Conservation (phyloP, 2,329 filamentous ascomycete genomes). For the Aspergillus sp. region DNA sequence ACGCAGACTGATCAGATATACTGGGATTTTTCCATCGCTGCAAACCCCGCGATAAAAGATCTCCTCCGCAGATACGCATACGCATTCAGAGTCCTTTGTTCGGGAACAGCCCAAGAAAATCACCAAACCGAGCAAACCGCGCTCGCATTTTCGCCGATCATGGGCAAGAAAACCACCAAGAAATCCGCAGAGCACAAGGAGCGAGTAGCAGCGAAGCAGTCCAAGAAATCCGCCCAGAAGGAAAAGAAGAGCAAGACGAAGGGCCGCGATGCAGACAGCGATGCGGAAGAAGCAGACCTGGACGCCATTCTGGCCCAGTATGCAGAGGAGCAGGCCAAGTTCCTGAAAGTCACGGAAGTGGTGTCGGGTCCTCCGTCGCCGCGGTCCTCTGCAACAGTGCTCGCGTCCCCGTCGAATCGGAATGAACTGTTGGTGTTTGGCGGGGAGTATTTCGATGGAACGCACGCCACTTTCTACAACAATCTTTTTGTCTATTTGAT, state of each 20-base stretch:
- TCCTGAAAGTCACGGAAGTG: slow-evolving; percentile 84
- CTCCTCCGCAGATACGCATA: too few species aligned
- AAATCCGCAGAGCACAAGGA: slow-evolving; percentile 50
- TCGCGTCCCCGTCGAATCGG: slow-evolving; percentile 75
- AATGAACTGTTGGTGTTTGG: slow-evolving; percentile 89
- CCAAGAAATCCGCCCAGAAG: slow-evolving; percentile 64
- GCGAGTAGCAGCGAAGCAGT: slow-evolving; percentile 61
- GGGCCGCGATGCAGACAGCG: slow-evolving; percentile 63
- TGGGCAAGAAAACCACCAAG: slow-evolving; percentile 50
- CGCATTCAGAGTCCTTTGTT: too few species aligned
- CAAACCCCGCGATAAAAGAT: too few species aligned
- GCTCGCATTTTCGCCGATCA: too few species aligned
- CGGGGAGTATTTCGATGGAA: slow-evolving; percentile 92
- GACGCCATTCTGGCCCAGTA: slow-evolving; percentile 91
- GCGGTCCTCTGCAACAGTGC: slow-evolving; percentile 68
- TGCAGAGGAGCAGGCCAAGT: slow-evolving; percentile 83
- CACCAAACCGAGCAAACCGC: too few species aligned
- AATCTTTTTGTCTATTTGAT: slow-evolving; percentile 63
- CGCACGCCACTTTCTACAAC: slow-evolving; percentile 63
- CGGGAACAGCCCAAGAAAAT: too few species aligned
- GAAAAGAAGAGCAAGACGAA: slow-evolving; percentile 74
- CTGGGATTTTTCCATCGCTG: too few species aligned
- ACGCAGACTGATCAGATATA: too few species aligned
- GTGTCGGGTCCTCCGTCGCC: slow-evolving; percentile 63
- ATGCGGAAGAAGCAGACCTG: slow-evolving; percentile 85